Base-by-base conservation (phyloP, 192 early-diverging fungal species). In the Paraglomus brasilianum region DNA sequence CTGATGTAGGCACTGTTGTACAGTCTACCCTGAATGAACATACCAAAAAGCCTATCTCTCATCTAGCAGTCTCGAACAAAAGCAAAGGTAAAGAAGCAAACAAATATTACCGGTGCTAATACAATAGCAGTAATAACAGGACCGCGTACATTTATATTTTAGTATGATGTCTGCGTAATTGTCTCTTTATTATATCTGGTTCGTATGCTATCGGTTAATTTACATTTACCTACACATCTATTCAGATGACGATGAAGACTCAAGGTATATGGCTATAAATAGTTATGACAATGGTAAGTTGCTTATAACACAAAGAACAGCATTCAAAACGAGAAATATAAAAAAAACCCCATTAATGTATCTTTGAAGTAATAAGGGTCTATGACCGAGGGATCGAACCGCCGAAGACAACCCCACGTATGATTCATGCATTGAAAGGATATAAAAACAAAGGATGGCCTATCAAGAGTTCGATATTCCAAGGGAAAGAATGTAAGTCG, bases 401-500 rank as follows among this genome's bases (percentile, higher is more conserved):
- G 42, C 91, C 91, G 17, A 86, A 83, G 51, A 87, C 85, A 17
- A 65, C 77, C 14, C 82, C 85, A 38, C 84, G 91, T 14, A 77
- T 92, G 14, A 83, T 92, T 5, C 91, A 94, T 70, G 83, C 91
- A 11, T 80, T 97, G 43, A 95, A 94, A 52, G 95, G 95, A 1
- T 89, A 92, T 75, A 92, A 92, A 69, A 95, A 93, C 76, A 92
- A 91, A 67, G 94, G 96, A 78, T 97, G 93, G 93, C 94, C 95
- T 3, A 95, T 97, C 69, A 94, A 91, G 74, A 90, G 87, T 46
- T 89, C 93, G 0, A 96, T 95, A 62, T 87, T 89, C 61, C 79
- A 83, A 10, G 81, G 82, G 45, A 81, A 76, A 79, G 91, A 90
- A 43, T 85, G 89, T 92, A 82, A 75, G 81, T 51, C 15, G 21